A percentile compares a stretch with the other conserved stretches of the same genome.
These are phyloP conservation scores for Apodospora peruviana DNA, from an alignment of 495 filamentous ascomycete genomes.

Conservation along the genomic window DNA sequence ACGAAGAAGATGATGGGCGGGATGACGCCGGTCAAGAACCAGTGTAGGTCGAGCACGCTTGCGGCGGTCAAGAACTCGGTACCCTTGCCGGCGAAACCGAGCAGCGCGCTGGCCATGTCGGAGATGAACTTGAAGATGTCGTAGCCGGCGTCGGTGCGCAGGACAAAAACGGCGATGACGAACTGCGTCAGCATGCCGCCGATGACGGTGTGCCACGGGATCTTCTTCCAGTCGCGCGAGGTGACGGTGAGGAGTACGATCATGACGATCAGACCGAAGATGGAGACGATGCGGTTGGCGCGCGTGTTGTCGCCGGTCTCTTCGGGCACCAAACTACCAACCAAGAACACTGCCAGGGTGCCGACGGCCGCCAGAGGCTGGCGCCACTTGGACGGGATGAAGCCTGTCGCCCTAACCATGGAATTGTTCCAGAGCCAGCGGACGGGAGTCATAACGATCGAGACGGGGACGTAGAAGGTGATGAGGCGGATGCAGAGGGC, in stretches of 20 bases:
- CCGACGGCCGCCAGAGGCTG: slow-evolving; percentile 53
- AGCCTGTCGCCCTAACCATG: slow-evolving; percentile 42
- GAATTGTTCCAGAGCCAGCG: slow-evolving; percentile 61
- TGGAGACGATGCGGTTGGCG: slow-evolving; percentile 68
- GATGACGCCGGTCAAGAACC: slow-evolving; percentile 69
- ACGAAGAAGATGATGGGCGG: slow-evolving; percentile 93
- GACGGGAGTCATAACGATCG: slow-evolving; percentile 58
- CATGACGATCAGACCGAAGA: slow-evolving; percentile 75
- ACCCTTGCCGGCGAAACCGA: slow-evolving; percentile 67
- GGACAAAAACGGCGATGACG: slow-evolving; percentile 79
- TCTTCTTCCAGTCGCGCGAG: slow-evolving; percentile 62
- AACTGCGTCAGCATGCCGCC: slow-evolving; percentile 82
- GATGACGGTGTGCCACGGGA: slow-evolving; percentile 84
- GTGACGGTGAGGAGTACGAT: slow-evolving; percentile 60
- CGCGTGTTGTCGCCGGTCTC: slow-evolving; percentile 72
- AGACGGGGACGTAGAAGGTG: slow-evolving; percentile 65
- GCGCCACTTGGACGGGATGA: slow-evolving; percentile 58
- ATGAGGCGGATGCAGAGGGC: slow-evolving; percentile 67
- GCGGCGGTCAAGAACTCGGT: slow-evolving; percentile 63
- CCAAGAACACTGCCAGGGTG: slow-evolving; percentile 62
- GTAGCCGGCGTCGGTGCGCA: slow-evolving; percentile 67
- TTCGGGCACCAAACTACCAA: slow-evolving; percentile 67
- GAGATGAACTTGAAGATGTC: slow-evolving; percentile 90
- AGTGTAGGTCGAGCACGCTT: slow-evolving; percentile 36
- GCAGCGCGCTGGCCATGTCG: slow-evolving; percentile 57